Percentiles rank a stretch among this genome's conserved stretches.
These are phyloP conservation scores for Aspergillus oerlinghausenensis DNA, from an alignment of 2,329 filamentous ascomycete genomes.

Conservation along the genomic window DNA sequence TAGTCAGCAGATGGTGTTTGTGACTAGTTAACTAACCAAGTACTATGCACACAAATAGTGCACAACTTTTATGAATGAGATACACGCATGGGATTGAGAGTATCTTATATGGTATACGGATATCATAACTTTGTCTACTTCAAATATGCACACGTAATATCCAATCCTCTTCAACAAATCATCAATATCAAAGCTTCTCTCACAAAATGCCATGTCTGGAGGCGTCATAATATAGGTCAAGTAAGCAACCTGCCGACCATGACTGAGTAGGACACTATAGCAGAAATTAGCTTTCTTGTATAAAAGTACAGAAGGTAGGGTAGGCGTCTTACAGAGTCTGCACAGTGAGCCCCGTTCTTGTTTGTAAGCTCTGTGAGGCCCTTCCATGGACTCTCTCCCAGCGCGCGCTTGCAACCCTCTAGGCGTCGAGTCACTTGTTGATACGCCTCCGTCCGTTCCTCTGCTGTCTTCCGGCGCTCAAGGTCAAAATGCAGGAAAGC, in stretches of 20 bases:
- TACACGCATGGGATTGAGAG: neutral
- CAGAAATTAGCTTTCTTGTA: constrained; percentile 7
- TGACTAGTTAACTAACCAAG: too few relatives aligned
- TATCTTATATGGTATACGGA: neutral
- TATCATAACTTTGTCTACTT: neutral
- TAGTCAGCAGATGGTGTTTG: constrained; percentile 7
- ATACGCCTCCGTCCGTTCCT: constrained; percentile 79
- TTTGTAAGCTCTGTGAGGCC: constrained; percentile 91
- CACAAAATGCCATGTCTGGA: constrained; percentile 33
- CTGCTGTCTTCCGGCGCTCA: constrained; percentile 58
- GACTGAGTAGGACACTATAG: constrained; percentile 83
- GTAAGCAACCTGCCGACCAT: constrained; percentile 91
- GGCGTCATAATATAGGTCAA: constrained; percentile 95
- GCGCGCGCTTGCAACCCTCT: constrained; percentile 77
- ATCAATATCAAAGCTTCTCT: neutral
- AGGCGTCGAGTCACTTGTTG: constrained; percentile 88
- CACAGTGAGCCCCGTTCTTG: constrained; percentile 76
- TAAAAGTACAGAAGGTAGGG: neutral
- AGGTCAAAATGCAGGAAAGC: constrained; percentile 89
- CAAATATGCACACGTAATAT: neutral
- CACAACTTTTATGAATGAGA: neutral
- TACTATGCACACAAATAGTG: neutral
- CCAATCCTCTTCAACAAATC: neutral
- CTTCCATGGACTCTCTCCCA: constrained; percentile 77
- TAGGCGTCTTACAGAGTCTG: constrained; percentile 68